Conservation (phyloP, 2,329 filamentous ascomycete species). For the Penicillium verrucosum region DNA sequence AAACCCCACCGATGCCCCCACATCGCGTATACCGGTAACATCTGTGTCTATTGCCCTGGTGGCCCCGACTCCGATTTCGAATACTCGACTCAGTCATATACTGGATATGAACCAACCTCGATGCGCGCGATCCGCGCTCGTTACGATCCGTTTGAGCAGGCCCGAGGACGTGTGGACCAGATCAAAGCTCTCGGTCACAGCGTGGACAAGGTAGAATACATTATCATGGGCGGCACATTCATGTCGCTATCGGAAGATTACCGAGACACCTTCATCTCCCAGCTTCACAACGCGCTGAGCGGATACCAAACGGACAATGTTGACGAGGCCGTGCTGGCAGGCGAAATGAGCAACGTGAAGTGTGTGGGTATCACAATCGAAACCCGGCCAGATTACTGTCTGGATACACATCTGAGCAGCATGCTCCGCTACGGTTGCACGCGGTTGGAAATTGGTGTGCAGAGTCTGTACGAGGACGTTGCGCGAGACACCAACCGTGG, state of each 20-base stretch:
- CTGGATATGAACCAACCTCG: slow-evolving; percentile 95
- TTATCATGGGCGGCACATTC: slow-evolving; percentile 99
- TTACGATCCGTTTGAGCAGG: slow-evolving; percentile 98
- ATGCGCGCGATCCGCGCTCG: slow-evolving; percentile 97
- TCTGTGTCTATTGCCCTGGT: slow-evolving; percentile 97
- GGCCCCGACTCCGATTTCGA: slow-evolving; percentile 98
- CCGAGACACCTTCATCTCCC: slow-evolving; percentile 87
- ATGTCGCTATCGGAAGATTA: slow-evolving; percentile 93
- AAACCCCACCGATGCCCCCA: slow-evolving; percentile 97
- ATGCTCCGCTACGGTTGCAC: slow-evolving; percentile 99
- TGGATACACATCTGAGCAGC: slow-evolving; percentile 89
- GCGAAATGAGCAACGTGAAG: slow-evolving; percentile 95
- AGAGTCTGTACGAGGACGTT: slow-evolving; percentile 96
- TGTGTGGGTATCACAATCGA: slow-evolving; percentile 99
- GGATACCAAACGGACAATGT: slow-evolving; percentile 93
- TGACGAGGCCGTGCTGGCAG: slow-evolving; percentile 89
- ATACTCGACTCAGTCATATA: slow-evolving; percentile 98
- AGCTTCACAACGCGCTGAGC: slow-evolving; percentile 93
- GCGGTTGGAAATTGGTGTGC: slow-evolving; percentile 87
- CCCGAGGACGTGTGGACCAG: slow-evolving; percentile 90
- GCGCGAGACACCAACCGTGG: slow-evolving; percentile 97
- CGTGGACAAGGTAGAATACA: slow-evolving; percentile 99
- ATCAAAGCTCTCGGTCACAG: slow-evolving; percentile 93
- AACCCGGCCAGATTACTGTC: slow-evolving; percentile 92
- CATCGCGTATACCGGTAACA: slow-evolving; percentile 97